Evolutionary conservation across 2,329 filamentous ascomycete species (phyloP), one percentile per base, ranked within the genome.

Genomic region (Spiromastix sp.): DNA sequence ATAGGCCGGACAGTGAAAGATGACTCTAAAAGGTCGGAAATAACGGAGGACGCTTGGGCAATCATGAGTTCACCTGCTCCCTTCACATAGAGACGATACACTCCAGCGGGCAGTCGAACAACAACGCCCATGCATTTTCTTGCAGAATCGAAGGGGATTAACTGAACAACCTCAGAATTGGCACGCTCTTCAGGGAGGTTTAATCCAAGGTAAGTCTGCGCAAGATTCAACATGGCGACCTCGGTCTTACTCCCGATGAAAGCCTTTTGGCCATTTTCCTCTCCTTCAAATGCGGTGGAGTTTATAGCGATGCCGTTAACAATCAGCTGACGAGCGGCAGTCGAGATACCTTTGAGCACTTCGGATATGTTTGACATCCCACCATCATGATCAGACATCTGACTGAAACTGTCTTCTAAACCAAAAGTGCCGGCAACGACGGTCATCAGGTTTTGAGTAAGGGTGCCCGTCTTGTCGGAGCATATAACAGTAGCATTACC

Each of bases 401-500:
- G 67, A 34, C 63, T 67, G 51, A 79, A 79, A 39, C 69, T 67
- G 25, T 70, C 66, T 40, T 64, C 65, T 10, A 68, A 69, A 19
- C 79, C 79, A 26, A 84, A 59, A 4, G 78, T 77, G 5, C 79
- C 81, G 17, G 81, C 77, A 19, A 86, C 81, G 1, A 85, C 80
- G 0, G 77, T 81, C 79, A 83, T 83, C 55, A 77, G 76, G 51
- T 83, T 83, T 39, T 81, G 78, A 0, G 80, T 85, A 12, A 85
- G 60, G 4, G 80, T 85, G 32, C 80, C 80, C 1, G 80, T 85
- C 59, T 85, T 85, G 55, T 85, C 83, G 3, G 82, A 86, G 57
- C 83, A 89, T 22, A 89, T 79, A 0, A 81, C 81, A 1, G 79
- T 82, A 5, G 80, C 81, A 49, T 84, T 85, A 34, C 81, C 81